Evolutionary conservation across 2,329 filamentous ascomycete species (phyloP), one percentile per base, ranked within the genome.

Genomic region (Xylaria sp.): DNA sequence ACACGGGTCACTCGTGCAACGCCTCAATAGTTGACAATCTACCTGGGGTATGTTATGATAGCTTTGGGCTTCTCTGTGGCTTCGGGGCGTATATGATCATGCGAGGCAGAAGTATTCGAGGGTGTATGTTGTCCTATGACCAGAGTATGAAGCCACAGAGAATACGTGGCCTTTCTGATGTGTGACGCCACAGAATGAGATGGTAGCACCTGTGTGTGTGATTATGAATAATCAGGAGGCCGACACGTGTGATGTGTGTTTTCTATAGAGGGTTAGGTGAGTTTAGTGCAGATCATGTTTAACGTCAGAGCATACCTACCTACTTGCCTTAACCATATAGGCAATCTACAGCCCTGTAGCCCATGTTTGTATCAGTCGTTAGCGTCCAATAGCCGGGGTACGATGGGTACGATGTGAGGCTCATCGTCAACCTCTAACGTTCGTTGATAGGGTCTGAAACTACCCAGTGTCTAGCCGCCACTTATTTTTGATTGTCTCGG

Each of bases 31-130:
- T 36, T 36, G 26, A 33, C 46, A 42, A 10, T 20, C 42, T 15
- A 51, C 51, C 17, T 49, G 26, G 17, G 10, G 7, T 60, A 60
- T 60, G 20, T 20, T 26, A 20, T 65, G 54, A 59, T 11, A 15
- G n/a, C 3, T 3, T 31, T 57, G 15, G 11, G 26, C 26, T 44
- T 58, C 23, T 31, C 17, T 11, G 58, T 26, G 23, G 23, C 42
- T 42, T 44, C 17, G 23, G 28, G 7, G 33, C 44, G 31, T 20
- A 31, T 36, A 15, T 17, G 20, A n/a, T 49, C 15, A 28, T 26
- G n/a, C 31, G 57, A 38, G 15, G 11, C 17, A 9, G 3, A 20
- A 46, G 38, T 20, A 23, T 11, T 26, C 4, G 4, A 26, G 31
- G 36, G 15, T n/a, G 49, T 31, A 9, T 33, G 26, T 11, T 53